Percentiles rank a stretch among this genome's conserved stretches.
Conservation (phyloP, 805 yeast genomes). For the Barnettozyma populi region DNA sequence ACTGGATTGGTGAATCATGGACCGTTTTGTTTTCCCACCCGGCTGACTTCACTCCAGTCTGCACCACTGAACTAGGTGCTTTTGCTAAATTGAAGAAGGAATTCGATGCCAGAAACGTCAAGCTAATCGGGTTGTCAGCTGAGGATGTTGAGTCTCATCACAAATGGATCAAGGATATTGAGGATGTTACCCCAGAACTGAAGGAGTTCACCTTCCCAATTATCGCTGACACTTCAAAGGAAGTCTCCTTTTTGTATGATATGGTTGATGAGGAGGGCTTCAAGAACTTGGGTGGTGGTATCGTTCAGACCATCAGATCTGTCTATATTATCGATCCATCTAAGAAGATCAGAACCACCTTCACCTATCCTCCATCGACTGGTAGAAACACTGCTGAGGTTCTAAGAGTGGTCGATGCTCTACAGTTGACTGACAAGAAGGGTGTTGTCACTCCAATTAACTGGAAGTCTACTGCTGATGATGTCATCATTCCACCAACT, state of each 20-base stretch:
- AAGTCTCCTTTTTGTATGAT: constrained; percentile 78
- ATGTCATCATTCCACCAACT: constrained; percentile 87
- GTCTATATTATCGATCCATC: constrained; percentile 87
- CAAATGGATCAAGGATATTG: constrained; percentile 87
- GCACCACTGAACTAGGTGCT: constrained; percentile 95
- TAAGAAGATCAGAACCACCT: constrained; percentile 80
- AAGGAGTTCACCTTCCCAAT: constrained; percentile 80
- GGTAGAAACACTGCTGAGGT: constrained; percentile 95
- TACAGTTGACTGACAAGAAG: constrained; percentile 77
- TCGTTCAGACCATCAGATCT: constrained; percentile 85
- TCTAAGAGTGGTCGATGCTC: constrained; percentile 81
- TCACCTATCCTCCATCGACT: constrained; percentile 89
- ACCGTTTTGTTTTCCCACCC: constrained; percentile 89
- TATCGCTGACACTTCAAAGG: constrained; percentile 80
- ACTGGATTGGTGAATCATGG: constrained; percentile 84
- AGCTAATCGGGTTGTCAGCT: constrained; percentile 86
- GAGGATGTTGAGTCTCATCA: constrained; percentile 76
- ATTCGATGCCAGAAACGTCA: constrained; percentile 77
- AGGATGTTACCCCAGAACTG: constrained; percentile 67
- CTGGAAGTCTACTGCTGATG: constrained; percentile 82
- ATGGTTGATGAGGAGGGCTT: constrained; percentile 86
- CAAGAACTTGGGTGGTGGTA: constrained; percentile 65
- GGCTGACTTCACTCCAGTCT: constrained; percentile 94
- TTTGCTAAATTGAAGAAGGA: constrained; percentile 87
- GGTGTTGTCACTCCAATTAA: constrained; percentile 88